Evolutionary conservation across 805 yeast genomes (phyloP), one percentile per base, ranked within the genome.

Genomic region (Clavispora vitiphila): DNA sequence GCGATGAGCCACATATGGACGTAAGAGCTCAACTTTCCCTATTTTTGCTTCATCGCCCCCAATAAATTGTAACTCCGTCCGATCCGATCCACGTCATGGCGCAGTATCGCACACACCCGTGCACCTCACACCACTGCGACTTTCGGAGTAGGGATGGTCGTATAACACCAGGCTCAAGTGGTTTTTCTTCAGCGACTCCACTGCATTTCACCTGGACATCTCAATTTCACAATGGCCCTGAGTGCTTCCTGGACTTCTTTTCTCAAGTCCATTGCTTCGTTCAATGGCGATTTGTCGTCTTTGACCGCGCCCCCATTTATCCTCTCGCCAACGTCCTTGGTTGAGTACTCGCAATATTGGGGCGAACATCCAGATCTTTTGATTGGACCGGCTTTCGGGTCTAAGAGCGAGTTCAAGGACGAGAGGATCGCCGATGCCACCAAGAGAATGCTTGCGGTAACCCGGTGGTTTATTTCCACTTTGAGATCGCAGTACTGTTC

Each of bases 301-400:
- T 70, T 93, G 58, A 90, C 99, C 2, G 99, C 99, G 3, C 99
- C 99, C 15, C 97, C 98, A 8, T 93, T 91, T 67, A 93, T 93
- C 50, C 72, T 93, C 50, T 87, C 96, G 4, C 88, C 96, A 19
- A 82, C 86, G 5, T 90, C 97, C 2, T 73, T 88, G 54, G 80
- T 80, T 25, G 99, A 93, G 69, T 93, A 86, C 65, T 85, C 96
- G 18, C 91, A 87, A 62, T 93, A 87, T 67, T 93, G 99, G 97
- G 87, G 89, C 36, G 96, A 90, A 60, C 91, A 87, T 57, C 89
- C 90, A 18, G 91, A 86, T 48, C 72, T 89, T 48, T 77, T 93
- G 42, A 64, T 88, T 40, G 90, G 78, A 27, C 90, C 97, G 25
- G 74, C 73, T 48, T 71, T 72, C 46, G 69, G 78, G 40, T 57